Evolutionary conservation across 2,329 filamentous ascomycete species (phyloP).

Genomic region (Tolypocladium guangdongense): DNA sequence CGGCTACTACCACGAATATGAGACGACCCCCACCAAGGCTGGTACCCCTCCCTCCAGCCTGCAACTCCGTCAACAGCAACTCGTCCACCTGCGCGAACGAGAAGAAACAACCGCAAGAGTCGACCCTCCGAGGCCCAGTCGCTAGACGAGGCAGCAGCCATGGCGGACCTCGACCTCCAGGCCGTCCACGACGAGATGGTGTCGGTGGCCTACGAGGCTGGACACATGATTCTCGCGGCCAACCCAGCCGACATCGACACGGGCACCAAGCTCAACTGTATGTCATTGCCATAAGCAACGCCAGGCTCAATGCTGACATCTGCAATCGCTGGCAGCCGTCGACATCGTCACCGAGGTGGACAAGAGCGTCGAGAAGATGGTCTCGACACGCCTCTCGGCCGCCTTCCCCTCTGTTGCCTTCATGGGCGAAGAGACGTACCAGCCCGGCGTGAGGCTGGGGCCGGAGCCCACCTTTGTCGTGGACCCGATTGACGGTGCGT

Average conservation of each 20-base stretch:
- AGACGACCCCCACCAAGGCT: no score
- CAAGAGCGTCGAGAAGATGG: conserved; percentile 53
- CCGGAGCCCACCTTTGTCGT: conserved; percentile 65
- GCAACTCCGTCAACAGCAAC: background rate
- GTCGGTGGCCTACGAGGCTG: conserved; percentile 50
- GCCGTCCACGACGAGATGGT: conserved; percentile 52
- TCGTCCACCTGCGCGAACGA: background rate
- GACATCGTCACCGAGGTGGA: conserved; percentile 61
- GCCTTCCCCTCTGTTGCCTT: conserved; percentile 50
- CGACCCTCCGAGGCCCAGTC: background rate
- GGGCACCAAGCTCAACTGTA: conserved; percentile 56
- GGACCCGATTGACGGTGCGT: conserved; percentile 64
- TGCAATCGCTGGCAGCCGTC: conserved; percentile 34
- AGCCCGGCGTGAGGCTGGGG: conserved; percentile 52
- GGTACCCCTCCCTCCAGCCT: background rate
- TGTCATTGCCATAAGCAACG: no score
- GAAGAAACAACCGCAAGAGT: background rate
- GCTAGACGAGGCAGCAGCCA: conserved; percentile 15
- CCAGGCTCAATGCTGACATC: conserved; percentile 2
- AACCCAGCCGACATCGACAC: conserved; percentile 46
- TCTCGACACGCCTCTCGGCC: conserved; percentile 38
- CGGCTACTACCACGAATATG: no score
- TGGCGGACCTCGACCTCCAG: conserved; percentile 48
- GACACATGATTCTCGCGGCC: conserved; percentile 50
- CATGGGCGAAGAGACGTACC: conserved; percentile 69